These are phyloP conservation scores for Pilasporangium apinafurcum DNA, from an alignment of 352 stramenopile genomes.

Conservation along the genomic window DNA sequence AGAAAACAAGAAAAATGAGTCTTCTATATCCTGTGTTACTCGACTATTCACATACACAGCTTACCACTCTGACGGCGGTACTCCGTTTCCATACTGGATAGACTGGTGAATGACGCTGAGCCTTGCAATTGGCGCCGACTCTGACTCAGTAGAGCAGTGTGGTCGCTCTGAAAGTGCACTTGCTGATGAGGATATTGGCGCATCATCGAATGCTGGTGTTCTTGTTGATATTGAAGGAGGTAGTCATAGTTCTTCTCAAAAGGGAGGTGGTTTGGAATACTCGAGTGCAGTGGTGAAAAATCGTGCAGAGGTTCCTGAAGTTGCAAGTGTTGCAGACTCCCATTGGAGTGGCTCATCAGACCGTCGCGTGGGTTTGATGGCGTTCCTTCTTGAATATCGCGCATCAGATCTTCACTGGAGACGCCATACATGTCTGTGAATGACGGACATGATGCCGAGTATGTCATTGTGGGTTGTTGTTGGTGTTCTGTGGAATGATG, in stretches of 20 bases:
- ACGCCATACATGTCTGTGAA: conserved; percentile 62
- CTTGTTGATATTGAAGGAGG: conserved; percentile 53
- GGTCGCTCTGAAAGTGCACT: conserved; percentile 12
- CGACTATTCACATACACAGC: background rate
- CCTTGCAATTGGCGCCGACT: conserved; percentile 39
- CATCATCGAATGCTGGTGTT: conserved; percentile 25
- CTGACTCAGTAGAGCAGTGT: conserved; percentile 11
- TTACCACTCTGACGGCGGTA: conserved; percentile 40
- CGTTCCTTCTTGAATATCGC: conserved; percentile 13
- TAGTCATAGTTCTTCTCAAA: conserved; percentile 42
- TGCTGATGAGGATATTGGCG: conserved; percentile 36
- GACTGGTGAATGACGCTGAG: conserved; percentile 64
- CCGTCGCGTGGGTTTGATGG: too few relatives aligned
- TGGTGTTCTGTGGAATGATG: background rate
- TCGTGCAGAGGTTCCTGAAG: too few relatives aligned
- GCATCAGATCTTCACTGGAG: conserved; percentile 38
- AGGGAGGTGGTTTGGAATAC: conserved; percentile 7
- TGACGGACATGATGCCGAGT: conserved; percentile 68
- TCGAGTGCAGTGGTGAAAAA: background rate
- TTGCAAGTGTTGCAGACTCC: background rate
- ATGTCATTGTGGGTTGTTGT: conserved; percentile 27
- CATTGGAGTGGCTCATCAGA: background rate
- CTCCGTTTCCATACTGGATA: conserved; percentile 70
- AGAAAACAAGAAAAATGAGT: conserved; percentile 4
- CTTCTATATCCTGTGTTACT: too few relatives aligned